These are phyloP conservation scores for Aureobasidium sp. DNA, from an alignment of 2,329 filamentous ascomycete species.

Conservation along the genomic window DNA sequence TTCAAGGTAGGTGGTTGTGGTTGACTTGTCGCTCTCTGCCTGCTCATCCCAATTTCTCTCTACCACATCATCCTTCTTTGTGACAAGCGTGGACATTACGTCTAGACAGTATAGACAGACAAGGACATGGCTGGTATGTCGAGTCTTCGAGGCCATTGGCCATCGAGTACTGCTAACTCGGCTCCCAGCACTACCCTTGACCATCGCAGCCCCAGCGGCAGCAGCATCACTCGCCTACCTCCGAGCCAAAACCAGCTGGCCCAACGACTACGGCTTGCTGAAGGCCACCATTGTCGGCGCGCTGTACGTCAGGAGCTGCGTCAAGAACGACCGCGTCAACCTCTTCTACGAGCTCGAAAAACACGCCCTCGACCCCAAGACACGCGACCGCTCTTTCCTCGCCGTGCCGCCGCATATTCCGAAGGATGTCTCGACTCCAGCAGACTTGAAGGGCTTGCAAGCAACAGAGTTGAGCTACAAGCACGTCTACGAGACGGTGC, in stretches of 20 bases:
- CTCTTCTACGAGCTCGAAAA: constrained; percentile 70
- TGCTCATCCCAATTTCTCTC: not conserved
- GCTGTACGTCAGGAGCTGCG: constrained; percentile 45
- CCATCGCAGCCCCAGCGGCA: constrained; percentile 39
- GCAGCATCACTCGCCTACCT: constrained; percentile 67
- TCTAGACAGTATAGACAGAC: not conserved
- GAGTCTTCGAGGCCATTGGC: not conserved
- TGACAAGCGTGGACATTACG: not conserved
- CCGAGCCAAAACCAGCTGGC: constrained; percentile 62
- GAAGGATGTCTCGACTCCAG: constrained; percentile 19
- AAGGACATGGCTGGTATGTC: not conserved
- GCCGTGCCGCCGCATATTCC: constrained; percentile 24
- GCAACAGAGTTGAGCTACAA: constrained; percentile 60
- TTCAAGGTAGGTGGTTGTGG: not conserved
- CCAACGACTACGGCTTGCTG: constrained; percentile 60
- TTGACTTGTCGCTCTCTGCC: not conserved
- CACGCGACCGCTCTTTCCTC: constrained; percentile 25
- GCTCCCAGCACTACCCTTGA: constrained; percentile 11
- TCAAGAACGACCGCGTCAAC: constrained; percentile 53
- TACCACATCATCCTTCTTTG: not conserved
- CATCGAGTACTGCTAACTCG: not conserved
- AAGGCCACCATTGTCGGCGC: constrained; percentile 26
- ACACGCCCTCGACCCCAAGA: constrained; percentile 52
- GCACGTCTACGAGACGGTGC: constrained; percentile 62
- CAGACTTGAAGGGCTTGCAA: constrained; percentile 3